phyloP scores from a whole-genome alignment of 2,329 filamentous ascomycete genomes.

The Mollisia scopiformis region DNA sequence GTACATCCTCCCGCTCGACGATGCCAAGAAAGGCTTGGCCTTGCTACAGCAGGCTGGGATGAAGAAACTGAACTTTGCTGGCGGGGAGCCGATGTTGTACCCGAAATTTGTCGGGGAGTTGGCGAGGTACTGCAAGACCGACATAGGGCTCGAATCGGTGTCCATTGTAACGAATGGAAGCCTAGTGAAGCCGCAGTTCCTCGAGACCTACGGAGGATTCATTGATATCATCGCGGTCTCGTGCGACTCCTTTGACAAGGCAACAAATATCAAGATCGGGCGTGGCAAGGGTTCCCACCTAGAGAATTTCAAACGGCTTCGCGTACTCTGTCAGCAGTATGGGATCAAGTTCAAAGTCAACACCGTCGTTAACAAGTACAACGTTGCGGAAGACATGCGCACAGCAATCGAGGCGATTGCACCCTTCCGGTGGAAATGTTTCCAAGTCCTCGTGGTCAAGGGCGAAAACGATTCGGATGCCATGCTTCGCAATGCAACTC shows the following conservation, averaged over 20 bases:
- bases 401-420: conserved; percentile 41
- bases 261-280: conserved; percentile 54
- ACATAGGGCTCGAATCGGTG: conserved; percentile 51
- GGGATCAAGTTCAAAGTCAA: conserved; percentile 60
- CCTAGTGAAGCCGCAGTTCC: conserved; percentile 46
- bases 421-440: conserved; percentile 59
- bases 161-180: conserved; percentile 58
- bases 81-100: conserved; percentile 58
- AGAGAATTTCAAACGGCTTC: conserved; percentile 45
- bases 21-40: neutral
- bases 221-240: conserved; percentile 58
- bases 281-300: conserved; percentile 35
- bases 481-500: conserved; percentile 43
- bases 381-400: conserved; percentile 54
- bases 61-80: conserved; percentile 58
- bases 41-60: conserved; percentile 46
- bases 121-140: conserved; percentile 50
- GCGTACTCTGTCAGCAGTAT: conserved; percentile 47
- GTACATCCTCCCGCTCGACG: neutral
- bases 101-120: conserved; percentile 46
- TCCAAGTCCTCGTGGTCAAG: conserved; percentile 55
- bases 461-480: conserved; percentile 53
- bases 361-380: conserved; percentile 42
- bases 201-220: conserved; percentile 45
- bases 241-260: conserved; percentile 56